Evolutionary conservation across 495 filamentous ascomycete genomes (phyloP), one percentile per base, ranked within the genome.

Genomic region (Xylaria longipes): DNA sequence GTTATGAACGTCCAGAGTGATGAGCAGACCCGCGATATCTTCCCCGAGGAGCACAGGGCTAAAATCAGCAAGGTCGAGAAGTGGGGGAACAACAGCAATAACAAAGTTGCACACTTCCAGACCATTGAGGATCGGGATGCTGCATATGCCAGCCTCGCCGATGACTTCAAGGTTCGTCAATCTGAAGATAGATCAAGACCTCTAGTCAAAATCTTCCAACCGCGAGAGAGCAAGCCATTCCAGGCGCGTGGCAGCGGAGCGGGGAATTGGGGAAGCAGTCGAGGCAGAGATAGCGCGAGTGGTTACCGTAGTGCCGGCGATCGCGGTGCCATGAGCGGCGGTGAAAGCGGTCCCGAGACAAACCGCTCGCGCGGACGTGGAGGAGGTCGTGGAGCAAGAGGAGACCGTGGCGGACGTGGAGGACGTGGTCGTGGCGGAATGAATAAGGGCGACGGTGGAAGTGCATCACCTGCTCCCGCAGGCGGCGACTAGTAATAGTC

Each of bases 61-160:
- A 97, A 95, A 81, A 91, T 97, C 65, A 67, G 83, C 52, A 90
- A 91, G 80, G 87, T 98, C 54, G 93, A 97, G 62, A 92, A 91
- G 74, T 90, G 87, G 83, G 89, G 89, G 29, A 89, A 89, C 72
- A 88, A 85, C 63, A 89, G 89, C 73, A 88, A 85, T 69, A 94
- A 93, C 82, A 92, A 91, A 78, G 90, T 97, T 46, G 94, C 91
- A 22, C 90, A 92, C 37, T 97, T 98, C 84, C 84, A 89, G 58
- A 91, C 85, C 22, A 76, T 85, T 1, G 93, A 97, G 73, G 92
- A 96, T 31, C 91, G 94, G 71, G 92, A 92, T 73, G 88, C 86
- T 31, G 92, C 93, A 35, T 86, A 96, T 68, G 87, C 90, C 5
- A 90, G 86, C 67, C 86, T 95, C 52, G 89, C 92, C 7, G 84